Percentiles rank a stretch among this genome's conserved stretches.
Conservation (phyloP, 345 rosid species). For the Balakata baccata region DNA sequence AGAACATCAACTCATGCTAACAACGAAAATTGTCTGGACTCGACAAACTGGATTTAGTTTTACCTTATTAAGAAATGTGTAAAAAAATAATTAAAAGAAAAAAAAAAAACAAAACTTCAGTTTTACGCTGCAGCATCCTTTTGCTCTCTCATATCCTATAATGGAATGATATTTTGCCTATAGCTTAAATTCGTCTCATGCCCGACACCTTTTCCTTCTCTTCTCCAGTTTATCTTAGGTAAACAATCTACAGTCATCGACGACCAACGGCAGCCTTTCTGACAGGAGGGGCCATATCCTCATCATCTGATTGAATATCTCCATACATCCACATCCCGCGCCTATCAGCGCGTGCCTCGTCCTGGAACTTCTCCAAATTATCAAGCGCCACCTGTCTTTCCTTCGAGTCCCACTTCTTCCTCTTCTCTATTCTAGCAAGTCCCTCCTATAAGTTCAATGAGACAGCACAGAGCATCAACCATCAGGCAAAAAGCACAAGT, state of each 20-base stretch:
- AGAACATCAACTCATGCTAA: not conserved
- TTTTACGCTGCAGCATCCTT: conserved; percentile 12
- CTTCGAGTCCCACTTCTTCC: conserved; percentile 72
- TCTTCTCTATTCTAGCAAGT: conserved; percentile 83
- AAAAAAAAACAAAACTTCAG: conserved; percentile 16
- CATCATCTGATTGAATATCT: conserved; percentile 89
- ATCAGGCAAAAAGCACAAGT: not conserved
- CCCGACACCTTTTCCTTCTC: conserved; percentile 15
- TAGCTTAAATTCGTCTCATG: conserved; percentile 10
- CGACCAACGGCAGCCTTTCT: conserved; percentile 64
- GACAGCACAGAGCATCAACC: conserved; percentile 6
- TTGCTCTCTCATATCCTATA: conserved; percentile 2
- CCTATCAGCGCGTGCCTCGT: conserved; percentile 66
- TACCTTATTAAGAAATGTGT: conserved; percentile 20
- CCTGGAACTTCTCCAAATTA: conserved; percentile 72
- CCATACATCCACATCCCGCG: conserved; percentile 90
- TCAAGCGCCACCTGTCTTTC: conserved; percentile 63
- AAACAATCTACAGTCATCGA: conserved; percentile 32
- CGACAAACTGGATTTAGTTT: conserved; percentile 3
- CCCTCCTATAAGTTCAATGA: conserved; percentile 63
- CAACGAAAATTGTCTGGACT: conserved; percentile 12
- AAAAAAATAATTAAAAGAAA: not conserved
- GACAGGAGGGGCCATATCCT: conserved; percentile 58
- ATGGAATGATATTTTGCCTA: conserved; percentile 6
- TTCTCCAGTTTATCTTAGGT: conserved; percentile 16